A percentile compares a stretch with the other conserved stretches of the same genome.
Evolutionary conservation across 2,329 filamentous ascomycete species (phyloP).

Genomic region (Fusarium sterilihyphosum): DNA sequence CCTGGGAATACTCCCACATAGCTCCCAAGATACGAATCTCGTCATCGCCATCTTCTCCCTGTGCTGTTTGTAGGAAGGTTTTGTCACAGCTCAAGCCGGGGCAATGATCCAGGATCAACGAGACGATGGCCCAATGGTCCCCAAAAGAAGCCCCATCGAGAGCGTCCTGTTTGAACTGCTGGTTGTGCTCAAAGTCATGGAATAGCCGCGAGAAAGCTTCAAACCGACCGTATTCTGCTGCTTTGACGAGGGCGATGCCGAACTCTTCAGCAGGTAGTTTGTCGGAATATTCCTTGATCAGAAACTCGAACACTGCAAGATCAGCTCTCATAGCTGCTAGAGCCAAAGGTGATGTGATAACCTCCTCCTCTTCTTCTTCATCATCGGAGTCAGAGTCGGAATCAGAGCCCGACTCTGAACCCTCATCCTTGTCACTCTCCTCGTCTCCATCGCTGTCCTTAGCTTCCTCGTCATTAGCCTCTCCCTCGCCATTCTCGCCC

Average conservation of each 20-base stretch:
- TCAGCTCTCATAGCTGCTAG: constrained; percentile 52
- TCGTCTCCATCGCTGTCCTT: background rate
- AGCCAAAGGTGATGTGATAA: constrained; percentile 48
- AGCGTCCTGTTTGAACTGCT: constrained; percentile 47
- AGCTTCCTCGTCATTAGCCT: background rate
- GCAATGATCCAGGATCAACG: constrained; percentile 47
- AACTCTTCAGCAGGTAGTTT: constrained; percentile 52
- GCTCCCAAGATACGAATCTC: constrained; percentile 50
- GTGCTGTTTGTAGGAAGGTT: constrained; percentile 48
- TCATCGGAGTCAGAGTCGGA: background rate
- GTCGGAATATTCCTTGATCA: constrained; percentile 52
- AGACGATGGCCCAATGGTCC: constrained; percentile 52
- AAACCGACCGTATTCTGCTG: constrained; percentile 51
- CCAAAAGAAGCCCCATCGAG: constrained; percentile 46
- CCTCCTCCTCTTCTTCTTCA: constrained; percentile 11
- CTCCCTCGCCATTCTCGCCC: constrained; percentile 17
- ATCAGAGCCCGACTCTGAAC: background rate
- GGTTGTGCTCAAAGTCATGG: constrained; percentile 45
- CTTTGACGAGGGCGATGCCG: constrained; percentile 51
- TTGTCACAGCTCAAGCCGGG: constrained; percentile 48
- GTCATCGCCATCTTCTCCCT: constrained; percentile 44
- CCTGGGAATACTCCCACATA: constrained; percentile 51
- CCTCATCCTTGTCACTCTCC: background rate
- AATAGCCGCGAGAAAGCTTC: constrained; percentile 53
- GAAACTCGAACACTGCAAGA: constrained; percentile 53